Base-by-base conservation (phyloP, 129 eudicot species). In the Mikania micrantha region DNA sequence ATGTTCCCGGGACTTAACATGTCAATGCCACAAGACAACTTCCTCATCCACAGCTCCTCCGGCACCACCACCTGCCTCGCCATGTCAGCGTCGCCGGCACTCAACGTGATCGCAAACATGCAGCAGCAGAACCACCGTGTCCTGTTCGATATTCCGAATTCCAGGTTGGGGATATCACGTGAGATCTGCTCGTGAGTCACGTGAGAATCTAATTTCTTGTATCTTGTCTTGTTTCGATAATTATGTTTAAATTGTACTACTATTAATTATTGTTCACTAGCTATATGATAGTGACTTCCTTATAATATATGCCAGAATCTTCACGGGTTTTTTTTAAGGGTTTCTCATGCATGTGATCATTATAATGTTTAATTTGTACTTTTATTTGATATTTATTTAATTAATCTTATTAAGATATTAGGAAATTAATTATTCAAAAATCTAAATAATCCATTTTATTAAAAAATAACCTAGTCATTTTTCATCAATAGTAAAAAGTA, bases 61-160 rank as follows among this genome's bases (percentile, higher is more conserved):
- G 79, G 90, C 41, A 58, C 77, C 73, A 85, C 79, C 67, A 64
- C 90, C 2, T 94, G 99, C 79, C 86, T 94, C 4, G 99, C 99
- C 78, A 94, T 94, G 88, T 93, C 99, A 2, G 78, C 90, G 3
- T 83, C 99, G 0, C 97, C 97, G 1, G 93, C 77, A 5, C 82
- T 94, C 16, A 94, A 94, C 24, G 92, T 94, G 39, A 87, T 94
- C 9, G 96, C 99, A 59, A 94, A 85, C 65, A 80, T 89, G 93
- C 97, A 87, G 69, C 99, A 94, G 56, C 99, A 94, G 72, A 94
- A 94, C 85, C 97, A 86, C 57, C 80, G 99, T 66, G 71, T 89
- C 47, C 61, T 89, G 9, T 79, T 89, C 72, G 99, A 94, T 65
- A 71, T 76, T 13, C 88, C 95, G 4, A 89, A 94, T 31, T 82